Conservation (phyloP, 129 eudicot genomes). For the Smallanthus sonchifolius region DNA sequence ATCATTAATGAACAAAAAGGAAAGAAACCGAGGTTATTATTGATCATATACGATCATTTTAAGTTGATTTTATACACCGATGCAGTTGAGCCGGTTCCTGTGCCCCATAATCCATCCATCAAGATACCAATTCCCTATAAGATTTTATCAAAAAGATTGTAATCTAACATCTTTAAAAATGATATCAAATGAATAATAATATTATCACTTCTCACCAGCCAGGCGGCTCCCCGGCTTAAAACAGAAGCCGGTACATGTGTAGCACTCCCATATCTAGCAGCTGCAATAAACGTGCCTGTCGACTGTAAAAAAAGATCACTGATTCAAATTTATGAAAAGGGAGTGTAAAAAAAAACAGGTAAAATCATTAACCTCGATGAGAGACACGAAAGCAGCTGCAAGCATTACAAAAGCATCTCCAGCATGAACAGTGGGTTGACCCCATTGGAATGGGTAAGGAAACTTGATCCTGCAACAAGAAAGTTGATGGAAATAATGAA, state of each 20-base stretch:
- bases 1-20: not conserved
- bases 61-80: constrained; percentile 60
- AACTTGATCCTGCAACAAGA: constrained; percentile 64
- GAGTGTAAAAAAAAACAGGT: not conserved
- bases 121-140: constrained; percentile 78
- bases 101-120: constrained; percentile 85
- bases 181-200: not conserved
- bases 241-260: constrained; percentile 85
- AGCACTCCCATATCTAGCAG: constrained; percentile 85
- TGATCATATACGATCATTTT: not conserved
- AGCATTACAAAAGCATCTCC: constrained; percentile 70
- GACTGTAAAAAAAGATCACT: constrained; percentile 41
- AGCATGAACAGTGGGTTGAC: constrained; percentile 63
- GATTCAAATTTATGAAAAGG: not conserved
- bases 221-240: constrained; percentile 83
- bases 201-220: constrained; percentile 65
- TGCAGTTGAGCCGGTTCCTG: constrained; percentile 79
- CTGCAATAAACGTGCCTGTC: constrained; percentile 88
- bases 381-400: constrained; percentile 83
- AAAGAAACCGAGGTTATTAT: not conserved
- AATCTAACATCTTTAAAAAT: not conserved
- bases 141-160: not conserved
- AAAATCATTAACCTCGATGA: constrained; percentile 57
- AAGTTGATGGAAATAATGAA: not conserved
- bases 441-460: constrained; percentile 98